A percentile compares a stretch with the other conserved stretches of the same genome.
Conservation (phyloP, 225 moss, liverwort and hornwort genomes). For the Sphagnum tenellum region DNA sequence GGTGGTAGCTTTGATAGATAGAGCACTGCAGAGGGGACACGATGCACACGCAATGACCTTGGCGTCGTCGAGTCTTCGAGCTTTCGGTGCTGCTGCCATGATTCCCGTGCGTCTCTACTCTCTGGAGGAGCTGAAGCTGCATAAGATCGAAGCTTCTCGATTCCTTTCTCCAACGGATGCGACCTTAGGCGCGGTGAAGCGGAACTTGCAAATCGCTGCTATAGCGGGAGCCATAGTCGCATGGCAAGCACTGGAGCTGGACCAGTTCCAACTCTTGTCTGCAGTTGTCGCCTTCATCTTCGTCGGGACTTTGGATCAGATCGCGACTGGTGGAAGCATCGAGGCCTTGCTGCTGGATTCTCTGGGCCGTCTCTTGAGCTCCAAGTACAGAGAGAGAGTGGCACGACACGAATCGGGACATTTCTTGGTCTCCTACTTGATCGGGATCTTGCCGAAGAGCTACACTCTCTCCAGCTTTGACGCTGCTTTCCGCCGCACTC, state of each 20-base stretch:
- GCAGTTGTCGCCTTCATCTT: conserved; percentile 56
- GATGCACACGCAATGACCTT: conserved; percentile 67
- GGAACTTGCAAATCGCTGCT: conserved; percentile 60
- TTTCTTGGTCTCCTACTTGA: conserved; percentile 81
- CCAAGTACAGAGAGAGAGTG: conserved; percentile 73
- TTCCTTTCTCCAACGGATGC: conserved; percentile 71
- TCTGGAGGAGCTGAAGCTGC: conserved; percentile 75
- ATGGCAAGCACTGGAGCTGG: conserved; percentile 69
- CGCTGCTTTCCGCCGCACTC: conserved; percentile 36
- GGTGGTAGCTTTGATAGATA: conserved; percentile 54
- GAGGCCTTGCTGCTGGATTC: conserved; percentile 77
- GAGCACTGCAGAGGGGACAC: conserved; percentile 49
- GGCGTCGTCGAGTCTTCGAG: conserved; percentile 46
- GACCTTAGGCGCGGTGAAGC: conserved; percentile 64
- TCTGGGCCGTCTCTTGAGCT: conserved; percentile 64
- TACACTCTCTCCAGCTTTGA: conserved; percentile 89
- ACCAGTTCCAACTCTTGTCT: conserved; percentile 53
- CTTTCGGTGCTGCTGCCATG: conserved; percentile 68
- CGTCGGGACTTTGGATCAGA: conserved; percentile 86
- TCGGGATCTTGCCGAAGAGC: conserved; percentile 90
- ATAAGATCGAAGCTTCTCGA: conserved; percentile 78
- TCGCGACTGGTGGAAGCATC: conserved; percentile 72
- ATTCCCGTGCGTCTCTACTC: conserved; percentile 84
- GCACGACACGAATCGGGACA: conserved; percentile 99
- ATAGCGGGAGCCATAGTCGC: conserved; percentile 42